Evolutionary conservation across 257 asterid species (phyloP).

Genomic region (Solanum megistacrolobum): DNA sequence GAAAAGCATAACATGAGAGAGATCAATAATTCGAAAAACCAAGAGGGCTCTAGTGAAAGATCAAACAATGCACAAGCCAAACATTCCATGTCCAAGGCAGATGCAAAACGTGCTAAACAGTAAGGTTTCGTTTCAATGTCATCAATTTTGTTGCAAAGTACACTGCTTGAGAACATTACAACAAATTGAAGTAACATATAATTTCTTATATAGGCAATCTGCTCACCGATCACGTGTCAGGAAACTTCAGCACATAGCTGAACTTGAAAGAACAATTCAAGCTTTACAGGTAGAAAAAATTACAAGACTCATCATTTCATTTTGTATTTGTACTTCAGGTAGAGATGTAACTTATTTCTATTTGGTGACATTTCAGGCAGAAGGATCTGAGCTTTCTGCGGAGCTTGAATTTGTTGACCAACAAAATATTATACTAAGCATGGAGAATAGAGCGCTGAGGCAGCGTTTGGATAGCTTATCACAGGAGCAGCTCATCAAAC

Average conservation of each 20-base stretch:
- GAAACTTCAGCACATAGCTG: conserved; percentile 81
- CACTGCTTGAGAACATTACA: neutral
- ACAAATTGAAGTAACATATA: neutral
- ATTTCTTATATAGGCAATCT: conserved; percentile 42
- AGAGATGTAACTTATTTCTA: neutral
- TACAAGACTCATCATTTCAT: neutral
- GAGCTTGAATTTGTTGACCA: conserved; percentile 78
- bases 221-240: conserved; percentile 80
- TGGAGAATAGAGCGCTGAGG: conserved; percentile 81
- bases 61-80: conserved; percentile 28
- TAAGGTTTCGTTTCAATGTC: conserved; percentile 12
- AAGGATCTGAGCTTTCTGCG: conserved; percentile 53
- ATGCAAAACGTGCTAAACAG: conserved; percentile 67
- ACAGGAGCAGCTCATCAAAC: conserved; percentile 79
- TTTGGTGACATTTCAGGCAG: conserved; percentile 30
- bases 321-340: neutral
- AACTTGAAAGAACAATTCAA: conserved; percentile 73
- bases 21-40: conserved; percentile 18
- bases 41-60: conserved; percentile 31
- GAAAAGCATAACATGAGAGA: conserved; percentile 21
- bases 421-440: conserved; percentile 62
- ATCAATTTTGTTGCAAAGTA: neutral
- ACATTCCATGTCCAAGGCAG: conserved; percentile 41
- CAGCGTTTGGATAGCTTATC: conserved; percentile 70
- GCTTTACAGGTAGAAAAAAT: conserved; percentile 39